Conservation (phyloP, 2,329 filamentous ascomycete species). For the Monosporascus sp. region DNA sequence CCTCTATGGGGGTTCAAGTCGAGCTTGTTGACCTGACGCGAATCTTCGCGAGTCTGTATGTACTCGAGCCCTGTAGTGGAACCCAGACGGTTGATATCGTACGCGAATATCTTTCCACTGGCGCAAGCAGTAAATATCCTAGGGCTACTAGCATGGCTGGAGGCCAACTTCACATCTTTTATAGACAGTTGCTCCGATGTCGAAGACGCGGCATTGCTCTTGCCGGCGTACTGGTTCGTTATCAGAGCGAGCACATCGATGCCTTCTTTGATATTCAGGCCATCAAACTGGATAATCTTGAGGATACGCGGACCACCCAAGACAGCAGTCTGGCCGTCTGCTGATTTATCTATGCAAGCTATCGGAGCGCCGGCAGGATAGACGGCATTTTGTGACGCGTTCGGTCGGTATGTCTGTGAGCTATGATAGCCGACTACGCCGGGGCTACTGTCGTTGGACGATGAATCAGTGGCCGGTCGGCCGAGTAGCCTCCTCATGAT, state of each 20-base stretch:
- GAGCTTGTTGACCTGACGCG: conserved; percentile 58
- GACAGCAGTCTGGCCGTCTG: conserved; percentile 50
- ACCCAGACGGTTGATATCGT: conserved; percentile 51
- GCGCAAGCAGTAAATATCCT: conserved; percentile 59
- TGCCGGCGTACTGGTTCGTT: conserved; percentile 40
- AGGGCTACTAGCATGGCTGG: conserved; percentile 38
- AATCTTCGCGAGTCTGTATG: conserved; percentile 55
- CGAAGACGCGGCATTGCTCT: conserved; percentile 32
- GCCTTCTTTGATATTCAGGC: conserved; percentile 48
- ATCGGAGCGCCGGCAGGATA: conserved; percentile 50
- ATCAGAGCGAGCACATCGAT: conserved; percentile 55
- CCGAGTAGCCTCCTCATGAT: conserved; percentile 59
- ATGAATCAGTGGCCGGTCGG: conserved; percentile 43
- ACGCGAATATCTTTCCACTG: conserved; percentile 60
- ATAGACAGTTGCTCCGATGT: conserved; percentile 57
- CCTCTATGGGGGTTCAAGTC: conserved; percentile 57
- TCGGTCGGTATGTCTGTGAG: conserved; percentile 43
- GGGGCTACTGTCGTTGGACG: conserved; percentile 38
- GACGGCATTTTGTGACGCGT: conserved; percentile 50
- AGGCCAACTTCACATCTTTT: conserved; percentile 55
- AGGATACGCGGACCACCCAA: conserved; percentile 57
- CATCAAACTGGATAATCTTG: conserved; percentile 54
- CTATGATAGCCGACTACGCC: conserved; percentile 42
- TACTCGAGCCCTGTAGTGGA: conserved; percentile 45
- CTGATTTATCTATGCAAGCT: conserved; percentile 52